Conservation (phyloP, 2,329 filamentous ascomycete species). For the Polytolypa hystricis region DNA sequence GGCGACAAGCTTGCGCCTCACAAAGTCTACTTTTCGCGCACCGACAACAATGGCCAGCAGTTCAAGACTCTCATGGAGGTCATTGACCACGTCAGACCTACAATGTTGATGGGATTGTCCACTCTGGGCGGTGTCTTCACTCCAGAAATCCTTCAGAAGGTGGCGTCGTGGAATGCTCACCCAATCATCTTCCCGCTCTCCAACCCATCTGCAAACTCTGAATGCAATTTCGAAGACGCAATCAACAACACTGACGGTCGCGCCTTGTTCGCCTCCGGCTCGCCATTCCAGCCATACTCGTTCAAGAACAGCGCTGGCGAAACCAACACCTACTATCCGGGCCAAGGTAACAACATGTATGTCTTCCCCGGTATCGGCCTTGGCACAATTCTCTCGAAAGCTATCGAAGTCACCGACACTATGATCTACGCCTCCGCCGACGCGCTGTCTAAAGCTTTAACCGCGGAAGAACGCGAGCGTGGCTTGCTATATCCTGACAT, state of each 20-base stretch:
- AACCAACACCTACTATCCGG: slow-evolving; percentile 59
- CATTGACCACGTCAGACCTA: slow-evolving; percentile 89
- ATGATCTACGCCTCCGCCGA: slow-evolving; percentile 96
- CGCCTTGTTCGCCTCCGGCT: slow-evolving; percentile 88
- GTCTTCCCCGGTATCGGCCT: slow-evolving; percentile 95
- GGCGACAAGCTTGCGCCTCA: slow-evolving; percentile 91
- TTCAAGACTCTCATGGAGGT: slow-evolving; percentile 76
- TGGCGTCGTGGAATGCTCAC: slow-evolving; percentile 54
- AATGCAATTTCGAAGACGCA: slow-evolving; percentile 94
- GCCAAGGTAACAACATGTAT: slow-evolving; percentile 74
- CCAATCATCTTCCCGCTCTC: slow-evolving; percentile 94
- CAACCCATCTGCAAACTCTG: slow-evolving; percentile 91
- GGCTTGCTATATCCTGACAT: slow-evolving; percentile 87
- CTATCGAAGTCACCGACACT: slow-evolving; percentile 73
- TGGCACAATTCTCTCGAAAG: slow-evolving; percentile 82
- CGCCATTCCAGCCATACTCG: slow-evolving; percentile 69
- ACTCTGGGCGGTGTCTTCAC: slow-evolving; percentile 94
- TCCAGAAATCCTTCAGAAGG: slow-evolving; percentile 63
- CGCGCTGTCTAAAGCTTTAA: slow-evolving; percentile 66
- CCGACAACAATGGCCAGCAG: slow-evolving; percentile 54
- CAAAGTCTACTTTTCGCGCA: slow-evolving; percentile 57
- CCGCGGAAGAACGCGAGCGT: slow-evolving; percentile 66
- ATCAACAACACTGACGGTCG: slow-evolving; percentile 82
- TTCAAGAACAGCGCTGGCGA: slow-evolving; percentile 50
- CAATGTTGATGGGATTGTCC: slow-evolving; percentile 85